Conservation (phyloP, 1,139 yeast genomes). For the Kodamaea arcana region DNA sequence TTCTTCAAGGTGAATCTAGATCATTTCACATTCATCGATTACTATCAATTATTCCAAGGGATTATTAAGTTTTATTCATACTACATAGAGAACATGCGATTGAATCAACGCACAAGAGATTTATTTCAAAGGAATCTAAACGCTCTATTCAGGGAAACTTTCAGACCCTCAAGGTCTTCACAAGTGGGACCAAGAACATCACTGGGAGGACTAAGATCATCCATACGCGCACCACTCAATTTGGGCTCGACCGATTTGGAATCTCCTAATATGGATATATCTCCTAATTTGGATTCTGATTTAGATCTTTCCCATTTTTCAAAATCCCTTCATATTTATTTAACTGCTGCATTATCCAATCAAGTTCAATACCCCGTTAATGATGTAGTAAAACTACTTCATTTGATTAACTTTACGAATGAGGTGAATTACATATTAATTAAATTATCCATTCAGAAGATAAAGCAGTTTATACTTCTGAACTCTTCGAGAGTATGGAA, state of each 20-base stretch:
- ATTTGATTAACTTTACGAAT: conserved; percentile 27
- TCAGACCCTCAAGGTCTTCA: too few relatives aligned
- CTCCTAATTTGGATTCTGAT: neutral
- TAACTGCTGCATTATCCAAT: neutral
- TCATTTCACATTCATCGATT: conserved; percentile 10
- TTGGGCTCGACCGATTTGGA: too few relatives aligned
- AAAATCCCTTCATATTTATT: neutral
- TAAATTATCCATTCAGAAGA: conserved; percentile 37
- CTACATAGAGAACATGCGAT: conserved; percentile 18
- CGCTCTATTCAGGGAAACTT: conserved; percentile 18
- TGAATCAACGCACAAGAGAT: conserved; percentile 16
- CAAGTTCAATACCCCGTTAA: neutral
- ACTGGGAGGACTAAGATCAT: too few relatives aligned
- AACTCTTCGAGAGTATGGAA: conserved; percentile 41
- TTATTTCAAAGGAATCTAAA: conserved; percentile 25
- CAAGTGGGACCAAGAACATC: too few relatives aligned
- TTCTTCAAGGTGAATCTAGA: conserved; percentile 7
- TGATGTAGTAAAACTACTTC: conserved; percentile 16
- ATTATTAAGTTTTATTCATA: conserved; percentile 17
- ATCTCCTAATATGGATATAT: neutral
- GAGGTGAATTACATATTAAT: conserved; percentile 38
- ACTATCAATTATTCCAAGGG: conserved; percentile 10
- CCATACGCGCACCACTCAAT: too few relatives aligned
- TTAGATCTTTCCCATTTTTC: neutral
- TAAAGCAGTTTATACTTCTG: conserved; percentile 31